A percentile compares a stretch with the other conserved stretches of the same genome.
These are phyloP conservation scores for Leptomonas pyrrhocoris DNA, from an alignment of 208 protist species.

Conservation along the genomic window DNA sequence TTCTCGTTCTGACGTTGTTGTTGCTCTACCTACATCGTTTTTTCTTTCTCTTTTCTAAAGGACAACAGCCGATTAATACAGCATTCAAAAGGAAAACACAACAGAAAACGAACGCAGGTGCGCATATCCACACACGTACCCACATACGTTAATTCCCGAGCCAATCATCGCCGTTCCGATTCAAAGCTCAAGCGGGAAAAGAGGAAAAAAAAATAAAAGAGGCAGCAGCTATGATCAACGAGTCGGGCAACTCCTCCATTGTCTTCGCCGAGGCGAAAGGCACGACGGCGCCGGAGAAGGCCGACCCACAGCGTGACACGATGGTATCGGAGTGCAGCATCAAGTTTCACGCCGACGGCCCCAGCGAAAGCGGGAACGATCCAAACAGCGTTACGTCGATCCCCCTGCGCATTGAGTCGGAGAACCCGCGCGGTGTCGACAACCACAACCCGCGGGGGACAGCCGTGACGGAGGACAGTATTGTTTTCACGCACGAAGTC, in stretches of 20 bases:
- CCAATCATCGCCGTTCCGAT: neutral
- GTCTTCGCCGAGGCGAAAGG: conserved; percentile 19
- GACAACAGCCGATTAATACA: too few species aligned
- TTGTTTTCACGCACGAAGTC: neutral
- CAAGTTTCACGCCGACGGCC: conserved; percentile 16
- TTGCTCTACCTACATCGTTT: too few species aligned
- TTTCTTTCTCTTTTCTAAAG: too few species aligned
- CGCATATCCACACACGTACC: too few species aligned
- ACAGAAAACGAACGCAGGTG: too few species aligned
- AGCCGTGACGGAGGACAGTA: neutral
- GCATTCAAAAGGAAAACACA: too few species aligned
- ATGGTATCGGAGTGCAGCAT: conserved; percentile 16
- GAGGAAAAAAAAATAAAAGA: conserved; percentile 14
- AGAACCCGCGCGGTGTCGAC: conserved; percentile 10
- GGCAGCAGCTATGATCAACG: conserved; percentile 9
- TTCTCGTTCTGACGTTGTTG: too few species aligned
- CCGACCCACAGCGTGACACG: neutral
- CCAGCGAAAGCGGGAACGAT: conserved; percentile 1
- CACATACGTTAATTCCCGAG: neutral
- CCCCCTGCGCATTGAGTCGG: conserved; percentile 9
- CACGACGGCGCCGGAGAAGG: neutral
- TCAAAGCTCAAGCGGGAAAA: neutral
- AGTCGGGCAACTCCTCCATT: conserved; percentile 26
- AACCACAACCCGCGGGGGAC: conserved; percentile 4
- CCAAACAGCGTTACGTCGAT: conserved; percentile 12